Evolutionary conservation across 2,329 filamentous ascomycete genomes (phyloP).

Genomic region (Pseudodiploospora longispora): DNA sequence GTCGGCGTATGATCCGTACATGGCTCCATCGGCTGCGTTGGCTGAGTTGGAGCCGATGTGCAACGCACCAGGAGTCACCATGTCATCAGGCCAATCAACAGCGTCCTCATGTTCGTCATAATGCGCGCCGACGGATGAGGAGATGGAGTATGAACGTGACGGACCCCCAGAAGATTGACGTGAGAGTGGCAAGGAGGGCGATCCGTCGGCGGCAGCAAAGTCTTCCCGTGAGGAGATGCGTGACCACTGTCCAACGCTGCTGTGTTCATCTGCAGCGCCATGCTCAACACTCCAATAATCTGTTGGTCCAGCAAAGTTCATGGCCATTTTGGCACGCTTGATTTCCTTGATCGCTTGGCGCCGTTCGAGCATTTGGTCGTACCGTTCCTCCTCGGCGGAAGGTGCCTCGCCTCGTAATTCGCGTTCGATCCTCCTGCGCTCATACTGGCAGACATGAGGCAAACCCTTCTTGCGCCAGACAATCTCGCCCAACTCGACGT

Average conservation of each 20-base stretch:
- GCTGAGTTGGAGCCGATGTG: slow-evolving; percentile 44
- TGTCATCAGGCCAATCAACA: slow-evolving; percentile 39
- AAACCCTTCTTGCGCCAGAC: slow-evolving; percentile 86
- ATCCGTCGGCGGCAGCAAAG: slow-evolving; percentile 27
- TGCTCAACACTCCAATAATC: slow-evolving; percentile 82
- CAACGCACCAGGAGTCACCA: slow-evolving; percentile 44
- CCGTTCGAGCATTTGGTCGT: slow-evolving; percentile 50
- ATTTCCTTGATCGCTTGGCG: slow-evolving; percentile 49
- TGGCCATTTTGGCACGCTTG: slow-evolving; percentile 47
- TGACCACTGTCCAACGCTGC: slow-evolving; percentile 30
- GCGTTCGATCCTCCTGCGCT: slow-evolving; percentile 71
- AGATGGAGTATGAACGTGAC: slow-evolving; percentile 39
- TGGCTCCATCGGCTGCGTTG: slow-evolving; percentile 63
- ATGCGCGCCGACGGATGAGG: slow-evolving; percentile 25
- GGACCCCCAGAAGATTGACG: slow-evolving; percentile 37
- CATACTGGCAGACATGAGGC: slow-evolving; percentile 72
- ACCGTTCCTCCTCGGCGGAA: slow-evolving; percentile 52
- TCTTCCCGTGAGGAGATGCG: slow-evolving; percentile 35
- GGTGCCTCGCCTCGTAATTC: slow-evolving; percentile 56
- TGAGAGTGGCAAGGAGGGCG: slow-evolving; percentile 30
- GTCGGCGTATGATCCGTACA: slow-evolving; percentile 64
- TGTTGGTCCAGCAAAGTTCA: slow-evolving; percentile 42
- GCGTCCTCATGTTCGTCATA: slow-evolving; percentile 28
- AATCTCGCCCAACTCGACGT: slow-evolving; percentile 89
- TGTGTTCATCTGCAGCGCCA: slow-evolving; percentile 50